Base-by-base conservation (phyloP, 2,329 filamentous ascomycete species). In the Diaporthe sp. region DNA sequence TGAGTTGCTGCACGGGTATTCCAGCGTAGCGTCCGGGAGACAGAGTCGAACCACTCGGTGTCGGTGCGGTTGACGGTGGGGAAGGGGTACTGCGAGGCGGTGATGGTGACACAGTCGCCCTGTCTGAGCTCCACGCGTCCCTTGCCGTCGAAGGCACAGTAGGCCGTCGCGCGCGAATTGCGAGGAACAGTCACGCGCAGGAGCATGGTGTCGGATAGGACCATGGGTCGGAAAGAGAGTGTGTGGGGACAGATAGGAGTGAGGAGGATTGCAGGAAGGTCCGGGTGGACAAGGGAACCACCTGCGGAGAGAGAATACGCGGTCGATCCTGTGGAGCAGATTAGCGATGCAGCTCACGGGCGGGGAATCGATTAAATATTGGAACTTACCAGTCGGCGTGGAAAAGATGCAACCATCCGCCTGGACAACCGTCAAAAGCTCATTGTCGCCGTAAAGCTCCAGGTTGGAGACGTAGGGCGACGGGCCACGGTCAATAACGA, bases 201-300 rank as follows among this genome's bases (percentile, higher is more conserved):
- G 22, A 96, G 92, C 88, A 98, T 95, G 73, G 94, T 97, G 85
- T 99, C 97, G 66, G 95, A 97, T 66, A 99, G 91, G 10, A 99
- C 94, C 97, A 99, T 98, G 45, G 97, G 97, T 13, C 97, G 92
- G 90, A 99, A 99, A 19, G 95, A 98, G 22, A 99, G 89, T 0
- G 96, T 98, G 82, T 99, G 97, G 12, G 97, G 97, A 84, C 97
- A 99, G 83, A 99, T 98, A 28, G 97, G 97, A 0, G 97, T 99
- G 72, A 99, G 91, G 55, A 98, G 92, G 79, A 99, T 98, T 79
- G 96, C 97, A 19, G 97, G 97, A 76, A 99, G 98, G 81, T 98
- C 96, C 0, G 97, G 97, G 82, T 98, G 96, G 74, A 98, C 96
- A 60, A 99, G 92, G 30, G 95, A 97, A 79, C 97, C 97, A 76